Evolutionary conservation across 306 rosid genomes (phyloP).

Genomic region (Sicyos edulis): DNA sequence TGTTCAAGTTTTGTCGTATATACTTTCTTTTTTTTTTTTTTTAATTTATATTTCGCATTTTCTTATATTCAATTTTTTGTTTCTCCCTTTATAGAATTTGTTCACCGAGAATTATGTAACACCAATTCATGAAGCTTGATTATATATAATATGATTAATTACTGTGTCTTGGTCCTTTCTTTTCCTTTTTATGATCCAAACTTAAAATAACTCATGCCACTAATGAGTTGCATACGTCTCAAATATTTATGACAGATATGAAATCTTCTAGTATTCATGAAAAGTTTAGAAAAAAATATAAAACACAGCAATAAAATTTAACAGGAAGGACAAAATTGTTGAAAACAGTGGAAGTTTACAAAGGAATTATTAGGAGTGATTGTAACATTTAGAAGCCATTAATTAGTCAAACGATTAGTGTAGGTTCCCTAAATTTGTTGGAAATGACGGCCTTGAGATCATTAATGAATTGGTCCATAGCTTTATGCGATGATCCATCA

Average conservation of each 20-base stretch:
- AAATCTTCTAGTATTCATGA: too few relatives aligned
- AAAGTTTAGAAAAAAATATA: too few relatives aligned
- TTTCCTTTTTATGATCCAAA: not conserved
- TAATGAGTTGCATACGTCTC: too few relatives aligned
- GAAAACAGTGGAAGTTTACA: too few relatives aligned
- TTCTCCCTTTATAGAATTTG: not conserved
- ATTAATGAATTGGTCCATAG: constrained; percentile 31
- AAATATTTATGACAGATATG: too few relatives aligned
- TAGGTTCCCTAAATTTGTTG: not conserved
- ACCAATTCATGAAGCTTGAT: not conserved
- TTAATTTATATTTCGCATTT: not conserved
- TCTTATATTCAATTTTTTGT: not conserved
- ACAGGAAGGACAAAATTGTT: too few relatives aligned
- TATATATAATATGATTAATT: not conserved
- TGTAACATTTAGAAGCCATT: not conserved
- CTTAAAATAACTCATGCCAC: too few relatives aligned
- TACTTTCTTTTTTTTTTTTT: not conserved
- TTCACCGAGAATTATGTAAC: not conserved
- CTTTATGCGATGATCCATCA: constrained; percentile 42
- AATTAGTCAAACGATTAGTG: not conserved
- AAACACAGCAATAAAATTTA: too few relatives aligned
- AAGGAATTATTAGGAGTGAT: too few relatives aligned
- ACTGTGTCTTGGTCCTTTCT: not conserved
- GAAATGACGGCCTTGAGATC: constrained; percentile 21
- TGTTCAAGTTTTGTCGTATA: not conserved